Evolutionary conservation across 176 grass and related monocot species (phyloP).

Genomic region (Cenchrus fungigraminus): DNA sequence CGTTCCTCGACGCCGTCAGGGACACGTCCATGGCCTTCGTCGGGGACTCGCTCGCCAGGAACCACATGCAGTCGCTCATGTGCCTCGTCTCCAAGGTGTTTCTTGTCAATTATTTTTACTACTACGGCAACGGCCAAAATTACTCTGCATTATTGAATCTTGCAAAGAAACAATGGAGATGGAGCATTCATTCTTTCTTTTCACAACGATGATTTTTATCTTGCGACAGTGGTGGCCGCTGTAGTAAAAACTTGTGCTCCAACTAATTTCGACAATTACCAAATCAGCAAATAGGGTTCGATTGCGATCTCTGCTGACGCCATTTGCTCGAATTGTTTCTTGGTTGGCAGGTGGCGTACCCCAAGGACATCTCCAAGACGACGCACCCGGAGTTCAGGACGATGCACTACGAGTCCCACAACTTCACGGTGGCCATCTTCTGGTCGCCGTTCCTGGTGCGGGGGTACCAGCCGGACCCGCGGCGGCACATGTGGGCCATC

Average conservation of each 20-base stretch:
- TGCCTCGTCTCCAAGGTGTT: conserved; percentile 67
- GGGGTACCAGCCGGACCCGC: conserved; percentile 29
- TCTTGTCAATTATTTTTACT: too few species aligned
- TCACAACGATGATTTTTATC: not conserved
- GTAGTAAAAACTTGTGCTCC: too few species aligned
- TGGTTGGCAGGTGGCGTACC: conserved; percentile 41
- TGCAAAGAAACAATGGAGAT: not conserved
- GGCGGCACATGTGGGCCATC: conserved; percentile 51
- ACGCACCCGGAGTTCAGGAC: conserved; percentile 17
- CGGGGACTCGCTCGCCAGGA: conserved; percentile 80
- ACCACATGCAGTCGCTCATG: conserved; percentile 84
- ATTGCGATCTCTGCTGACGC: not conserved
- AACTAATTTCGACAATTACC: too few species aligned
- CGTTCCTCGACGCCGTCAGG: conserved; percentile 51
- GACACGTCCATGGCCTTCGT: conserved; percentile 64
- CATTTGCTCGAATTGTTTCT: not conserved
- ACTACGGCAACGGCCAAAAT: not conserved
- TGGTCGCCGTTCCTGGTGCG: conserved; percentile 70
- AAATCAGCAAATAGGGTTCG: too few species aligned
- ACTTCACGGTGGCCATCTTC: conserved; percentile 61
- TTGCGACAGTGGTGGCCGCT: not conserved
- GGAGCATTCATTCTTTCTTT: not conserved
- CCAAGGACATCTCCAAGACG: conserved; percentile 27
- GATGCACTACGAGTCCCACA: conserved; percentile 35
- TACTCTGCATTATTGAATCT: not conserved